These are phyloP conservation scores for Sporothrix variecibatus DNA, from an alignment of 2,329 filamentous ascomycete genomes.

Conservation along the genomic window DNA sequence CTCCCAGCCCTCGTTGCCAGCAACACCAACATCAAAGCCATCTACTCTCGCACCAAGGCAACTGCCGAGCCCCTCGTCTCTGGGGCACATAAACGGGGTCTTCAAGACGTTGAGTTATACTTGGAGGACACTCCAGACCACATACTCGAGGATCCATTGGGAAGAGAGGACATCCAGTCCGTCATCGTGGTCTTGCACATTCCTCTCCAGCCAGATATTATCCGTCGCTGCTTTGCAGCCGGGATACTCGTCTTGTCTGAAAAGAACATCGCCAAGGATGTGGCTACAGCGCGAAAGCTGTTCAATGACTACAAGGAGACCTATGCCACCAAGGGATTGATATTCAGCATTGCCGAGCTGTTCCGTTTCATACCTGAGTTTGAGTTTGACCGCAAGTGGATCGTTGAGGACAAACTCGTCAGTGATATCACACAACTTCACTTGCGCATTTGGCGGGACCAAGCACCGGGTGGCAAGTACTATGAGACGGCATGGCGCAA, in stretches of 20 bases:
- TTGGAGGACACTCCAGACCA: background rate
- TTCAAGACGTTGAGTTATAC: background rate
- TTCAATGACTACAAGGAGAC: slow-evolving; percentile 1
- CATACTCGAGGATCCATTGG: background rate
- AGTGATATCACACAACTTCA: slow-evolving; percentile 7
- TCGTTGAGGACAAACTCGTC: slow-evolving; percentile 8
- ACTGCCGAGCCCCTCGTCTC: background rate
- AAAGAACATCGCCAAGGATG: slow-evolving; percentile 6
- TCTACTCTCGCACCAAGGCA: slow-evolving; percentile 8
- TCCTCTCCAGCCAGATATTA: slow-evolving; percentile 5
- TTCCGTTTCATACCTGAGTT: slow-evolving; percentile 13
- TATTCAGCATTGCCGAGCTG: slow-evolving; percentile 16
- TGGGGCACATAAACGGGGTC: background rate
- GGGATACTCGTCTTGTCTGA: slow-evolving; percentile 11
- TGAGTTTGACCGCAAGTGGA: background rate
- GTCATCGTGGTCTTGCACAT: slow-evolving; percentile 10
- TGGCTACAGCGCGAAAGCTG: background rate
- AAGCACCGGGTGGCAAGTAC: slow-evolving; percentile 11
- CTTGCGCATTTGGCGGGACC: slow-evolving; percentile 17
- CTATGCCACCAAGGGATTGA: background rate
- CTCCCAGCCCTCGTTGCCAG: slow-evolving; percentile 8
- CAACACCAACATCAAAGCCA: slow-evolving; percentile 18
- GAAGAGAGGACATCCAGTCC: background rate
- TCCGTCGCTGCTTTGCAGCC: slow-evolving; percentile 6
- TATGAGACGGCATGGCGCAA: slow-evolving; percentile 11